Percentiles rank a stretch among this genome's conserved stretches.
phyloP scores from a whole-genome alignment of 1,284 basidiomycete genomes.

The Chondrostereum purpureum region DNA sequence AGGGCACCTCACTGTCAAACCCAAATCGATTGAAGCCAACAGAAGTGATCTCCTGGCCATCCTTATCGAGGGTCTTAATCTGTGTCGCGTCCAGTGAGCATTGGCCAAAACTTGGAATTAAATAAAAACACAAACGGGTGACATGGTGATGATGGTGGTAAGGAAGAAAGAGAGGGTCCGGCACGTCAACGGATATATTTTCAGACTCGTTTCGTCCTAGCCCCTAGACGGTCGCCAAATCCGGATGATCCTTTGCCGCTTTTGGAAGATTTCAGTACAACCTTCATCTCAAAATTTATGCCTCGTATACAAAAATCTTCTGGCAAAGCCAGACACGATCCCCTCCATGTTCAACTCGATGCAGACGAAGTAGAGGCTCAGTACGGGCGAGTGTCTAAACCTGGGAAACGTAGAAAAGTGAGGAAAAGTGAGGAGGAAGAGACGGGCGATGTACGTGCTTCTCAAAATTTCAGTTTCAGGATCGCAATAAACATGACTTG shows the following conservation, averaged over 20 bases:
- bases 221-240: not conserved
- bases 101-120: too few species aligned
- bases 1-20: slow-evolving; percentile 78
- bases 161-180: slow-evolving; percentile 4
- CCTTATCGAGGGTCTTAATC: slow-evolving; percentile 65
- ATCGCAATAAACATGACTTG: not conserved
- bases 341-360: slow-evolving; percentile 75
- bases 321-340: slow-evolving; percentile 70
- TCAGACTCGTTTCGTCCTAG: slow-evolving; percentile 2
- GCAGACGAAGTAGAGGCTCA: slow-evolving; percentile 70
- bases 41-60: slow-evolving; percentile 65
- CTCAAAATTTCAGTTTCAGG: not conserved
- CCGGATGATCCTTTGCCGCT: not conserved
- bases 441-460: too few species aligned
- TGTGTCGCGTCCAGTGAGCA: too few species aligned
- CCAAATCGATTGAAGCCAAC: slow-evolving; percentile 83
- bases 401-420: slow-evolving; percentile 66
- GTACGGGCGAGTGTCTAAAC: slow-evolving; percentile 72
- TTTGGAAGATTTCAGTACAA: not conserved
- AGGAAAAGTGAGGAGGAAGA: slow-evolving; percentile 37
- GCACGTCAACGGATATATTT: not conserved
- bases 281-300: slow-evolving; percentile 35
- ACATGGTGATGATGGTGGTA: slow-evolving; percentile 10
- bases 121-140: too few species aligned
- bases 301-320: slow-evolving; percentile 50